Percentiles rank a stretch among this genome's conserved stretches.
Evolutionary conservation across 2,329 filamentous ascomycete species (phyloP).

Genomic region (Dothideomycetes sp.): DNA sequence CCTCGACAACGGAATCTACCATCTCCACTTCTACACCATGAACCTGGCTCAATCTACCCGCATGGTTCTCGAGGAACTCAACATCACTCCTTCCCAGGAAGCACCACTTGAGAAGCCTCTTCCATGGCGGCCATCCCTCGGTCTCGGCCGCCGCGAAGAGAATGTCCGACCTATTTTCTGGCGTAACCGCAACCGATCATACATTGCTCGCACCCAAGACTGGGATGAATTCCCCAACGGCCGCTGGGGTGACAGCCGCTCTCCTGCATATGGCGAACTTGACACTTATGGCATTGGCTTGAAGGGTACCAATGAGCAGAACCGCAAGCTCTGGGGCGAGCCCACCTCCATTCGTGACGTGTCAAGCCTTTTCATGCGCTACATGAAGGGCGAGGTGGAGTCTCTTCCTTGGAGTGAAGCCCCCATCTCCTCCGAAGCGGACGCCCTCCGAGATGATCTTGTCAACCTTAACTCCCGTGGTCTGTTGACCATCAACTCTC

Average conservation of each 20-base stretch:
- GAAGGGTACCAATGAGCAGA: constrained; percentile 90
- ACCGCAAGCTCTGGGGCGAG: constrained; percentile 88
- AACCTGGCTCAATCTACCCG: constrained; percentile 89
- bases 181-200: constrained; percentile 93
- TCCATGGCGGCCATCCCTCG: constrained; percentile 92
- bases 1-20: constrained; percentile 64
- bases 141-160: constrained; percentile 76
- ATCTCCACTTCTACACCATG: constrained; percentile 99
- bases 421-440: constrained; percentile 71
- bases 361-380: constrained; percentile 71
- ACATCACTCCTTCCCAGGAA: constrained; percentile 65
- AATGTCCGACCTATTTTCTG: constrained; percentile 98
- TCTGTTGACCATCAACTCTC: constrained; percentile 91
- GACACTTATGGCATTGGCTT: constrained; percentile 90
- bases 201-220: constrained; percentile 88
- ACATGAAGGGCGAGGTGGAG: constrained; percentile 69
- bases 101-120: constrained; percentile 79
- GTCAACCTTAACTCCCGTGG: constrained; percentile 76
- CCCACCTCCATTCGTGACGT: constrained; percentile 72
- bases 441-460: constrained; percentile 64
- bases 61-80: constrained; percentile 85
- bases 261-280: constrained; percentile 89
- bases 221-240: constrained; percentile 99
- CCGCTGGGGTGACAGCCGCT: constrained; percentile 93
- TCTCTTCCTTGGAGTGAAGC: constrained; percentile 90